These are phyloP conservation scores for Epichloe scottii DNA, from an alignment of 2,329 filamentous ascomycete species.

Conservation along the genomic window DNA sequence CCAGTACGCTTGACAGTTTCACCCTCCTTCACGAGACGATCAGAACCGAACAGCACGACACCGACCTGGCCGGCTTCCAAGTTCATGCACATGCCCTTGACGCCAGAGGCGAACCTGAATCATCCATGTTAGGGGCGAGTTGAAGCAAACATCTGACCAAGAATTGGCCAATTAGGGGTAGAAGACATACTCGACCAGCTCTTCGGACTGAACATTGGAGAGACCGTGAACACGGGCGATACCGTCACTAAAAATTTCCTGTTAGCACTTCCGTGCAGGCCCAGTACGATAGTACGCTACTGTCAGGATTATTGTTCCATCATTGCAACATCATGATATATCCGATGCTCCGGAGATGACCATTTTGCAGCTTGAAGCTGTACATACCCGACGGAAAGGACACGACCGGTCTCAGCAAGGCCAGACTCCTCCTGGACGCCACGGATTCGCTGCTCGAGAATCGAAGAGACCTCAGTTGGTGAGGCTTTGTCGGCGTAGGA, in stretches of 20 bases:
- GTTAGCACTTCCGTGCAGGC: constrained; percentile 15
- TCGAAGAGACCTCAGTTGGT: constrained; percentile 96
- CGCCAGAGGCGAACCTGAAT: constrained; percentile 88
- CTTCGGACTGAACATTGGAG: constrained; percentile 99
- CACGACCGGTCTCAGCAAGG: constrained; percentile 96
- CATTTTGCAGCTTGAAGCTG: constrained; percentile 10
- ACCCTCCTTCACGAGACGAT: constrained; percentile 98
- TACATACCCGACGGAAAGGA: constrained; percentile 96
- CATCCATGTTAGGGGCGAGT: constrained; percentile 10
- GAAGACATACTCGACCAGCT: constrained; percentile 89
- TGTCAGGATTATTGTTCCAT: background rate
- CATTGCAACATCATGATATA: background rate
- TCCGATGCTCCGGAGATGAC: background rate
- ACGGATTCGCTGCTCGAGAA: constrained; percentile 98
- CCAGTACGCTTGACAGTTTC: constrained; percentile 99
- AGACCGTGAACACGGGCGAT: constrained; percentile 99
- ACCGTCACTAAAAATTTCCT: constrained; percentile 67
- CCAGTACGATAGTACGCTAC: background rate
- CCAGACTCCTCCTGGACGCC: constrained; percentile 94
- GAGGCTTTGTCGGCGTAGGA: constrained; percentile 88
- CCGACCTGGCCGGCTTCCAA: constrained; percentile 99
- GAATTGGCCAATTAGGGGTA: background rate
- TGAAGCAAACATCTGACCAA: constrained; percentile 1
- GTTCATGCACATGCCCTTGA: constrained; percentile 99
- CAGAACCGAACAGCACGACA: constrained; percentile 99